Conservation (phyloP, 257 asterid species). For the Salvia splendens region DNA sequence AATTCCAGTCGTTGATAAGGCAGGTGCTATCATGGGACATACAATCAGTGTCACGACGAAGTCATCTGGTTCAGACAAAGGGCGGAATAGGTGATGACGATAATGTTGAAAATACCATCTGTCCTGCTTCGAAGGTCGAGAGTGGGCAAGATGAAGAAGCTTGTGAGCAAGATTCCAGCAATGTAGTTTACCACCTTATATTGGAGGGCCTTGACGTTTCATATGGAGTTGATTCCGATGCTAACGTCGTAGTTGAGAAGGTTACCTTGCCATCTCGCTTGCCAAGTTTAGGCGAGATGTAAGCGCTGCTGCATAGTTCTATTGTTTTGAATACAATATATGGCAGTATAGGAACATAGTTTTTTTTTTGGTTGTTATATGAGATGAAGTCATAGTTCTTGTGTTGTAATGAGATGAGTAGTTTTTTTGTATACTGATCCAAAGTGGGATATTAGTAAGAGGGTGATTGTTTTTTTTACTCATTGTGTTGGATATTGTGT, state of each 20-base stretch:
- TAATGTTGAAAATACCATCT: not conserved
- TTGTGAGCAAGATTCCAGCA: constrained; percentile 20
- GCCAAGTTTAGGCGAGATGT: not conserved
- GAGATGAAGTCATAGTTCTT: not conserved
- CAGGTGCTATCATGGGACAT: constrained; percentile 93
- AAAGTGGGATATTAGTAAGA: too few species aligned
- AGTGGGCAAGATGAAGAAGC: constrained; percentile 35
- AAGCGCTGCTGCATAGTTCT: not conserved
- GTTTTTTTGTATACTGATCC: too few species aligned
- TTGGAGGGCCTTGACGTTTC: constrained; percentile 73
- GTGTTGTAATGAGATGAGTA: too few species aligned
- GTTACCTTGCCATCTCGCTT: constrained; percentile 34
- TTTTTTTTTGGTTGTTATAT: not conserved
- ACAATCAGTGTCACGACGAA: constrained; percentile 81
- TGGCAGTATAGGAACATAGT: not conserved
- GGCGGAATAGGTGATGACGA: constrained; percentile 5
- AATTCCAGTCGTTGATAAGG: constrained; percentile 58
- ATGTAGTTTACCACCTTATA: constrained; percentile 60
- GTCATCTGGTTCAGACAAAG: constrained; percentile 38
- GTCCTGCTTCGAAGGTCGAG: constrained; percentile 25
- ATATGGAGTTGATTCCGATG: constrained; percentile 60
- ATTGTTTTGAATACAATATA: not conserved
- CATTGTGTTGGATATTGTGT: too few species aligned
- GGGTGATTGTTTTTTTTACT: too few species aligned
- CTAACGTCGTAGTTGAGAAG: constrained; percentile 67